These are phyloP conservation scores for Rhodotorula mucilaginosa DNA, from an alignment of 1,284 basidiomycete genomes.

Conservation along the genomic window DNA sequence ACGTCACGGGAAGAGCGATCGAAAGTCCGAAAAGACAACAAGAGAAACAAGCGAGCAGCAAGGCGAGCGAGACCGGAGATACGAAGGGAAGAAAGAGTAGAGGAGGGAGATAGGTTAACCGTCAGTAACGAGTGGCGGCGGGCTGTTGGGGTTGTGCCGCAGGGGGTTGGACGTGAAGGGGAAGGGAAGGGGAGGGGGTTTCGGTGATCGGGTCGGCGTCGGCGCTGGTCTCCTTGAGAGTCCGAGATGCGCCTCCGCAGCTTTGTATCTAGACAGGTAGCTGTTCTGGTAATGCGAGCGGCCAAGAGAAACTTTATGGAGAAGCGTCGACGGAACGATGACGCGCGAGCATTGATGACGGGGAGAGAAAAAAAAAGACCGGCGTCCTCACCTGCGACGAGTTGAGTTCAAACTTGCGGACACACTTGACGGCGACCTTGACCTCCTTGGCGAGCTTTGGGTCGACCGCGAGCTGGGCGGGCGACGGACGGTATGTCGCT, in stretches of 20 bases:
- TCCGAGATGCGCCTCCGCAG: background rate
- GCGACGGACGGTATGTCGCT: slow-evolving; percentile 75
- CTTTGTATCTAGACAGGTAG: background rate
- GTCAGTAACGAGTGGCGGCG: slow-evolving; percentile 1
- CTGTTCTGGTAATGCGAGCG: background rate
- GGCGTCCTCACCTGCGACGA: slow-evolving; percentile 78
- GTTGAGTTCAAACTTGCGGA: slow-evolving; percentile 94
- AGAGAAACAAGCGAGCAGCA: slow-evolving; percentile 9
- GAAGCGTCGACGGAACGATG: slow-evolving; percentile 16
- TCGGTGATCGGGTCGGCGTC: background rate
- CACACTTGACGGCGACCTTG: slow-evolving; percentile 79
- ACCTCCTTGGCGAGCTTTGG: slow-evolving; percentile 35
- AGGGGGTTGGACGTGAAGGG: background rate
- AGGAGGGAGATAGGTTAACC: slow-evolving; percentile 34
- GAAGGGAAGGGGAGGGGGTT: slow-evolving; percentile 38
- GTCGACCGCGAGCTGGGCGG: slow-evolving; percentile 38
- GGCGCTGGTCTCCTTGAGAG: slow-evolving; percentile 4
- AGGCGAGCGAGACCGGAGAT: slow-evolving; percentile 1
- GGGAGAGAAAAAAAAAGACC: slow-evolving; percentile 22
- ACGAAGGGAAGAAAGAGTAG: slow-evolving; percentile 44
- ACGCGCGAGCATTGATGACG: slow-evolving; percentile 10
- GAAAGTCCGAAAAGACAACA: background rate
- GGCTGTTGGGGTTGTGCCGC: background rate
- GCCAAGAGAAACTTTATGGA: slow-evolving; percentile 27
- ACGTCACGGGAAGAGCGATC: slow-evolving; percentile 3